Evolutionary conservation across 768 basidiomycete genomes (phyloP).

Genomic region (Rhodotorula graminis): DNA sequence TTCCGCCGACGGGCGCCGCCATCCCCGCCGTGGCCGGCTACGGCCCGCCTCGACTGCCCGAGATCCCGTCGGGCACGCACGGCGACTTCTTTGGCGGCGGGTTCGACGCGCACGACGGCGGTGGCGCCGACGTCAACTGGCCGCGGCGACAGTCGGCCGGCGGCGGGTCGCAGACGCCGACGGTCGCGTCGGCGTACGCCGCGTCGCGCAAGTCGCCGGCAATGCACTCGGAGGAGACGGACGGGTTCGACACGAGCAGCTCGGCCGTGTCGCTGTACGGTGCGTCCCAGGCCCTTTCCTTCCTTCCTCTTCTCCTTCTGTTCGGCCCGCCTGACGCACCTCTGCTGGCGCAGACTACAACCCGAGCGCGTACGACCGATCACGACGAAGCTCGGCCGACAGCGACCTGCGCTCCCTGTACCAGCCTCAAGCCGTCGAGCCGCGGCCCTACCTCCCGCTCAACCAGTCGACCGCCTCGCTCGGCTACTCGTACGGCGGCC

Average conservation of each 20-base stretch:
- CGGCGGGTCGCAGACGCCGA: background rate
- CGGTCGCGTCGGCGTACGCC: conserved; percentile 3
- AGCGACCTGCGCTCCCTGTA: conserved; percentile 28
- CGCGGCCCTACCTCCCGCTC: conserved; percentile 41
- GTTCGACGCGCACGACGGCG: conserved; percentile 40
- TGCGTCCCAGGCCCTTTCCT: background rate
- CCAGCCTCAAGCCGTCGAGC: conserved; percentile 6
- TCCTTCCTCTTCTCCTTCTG: too few species aligned
- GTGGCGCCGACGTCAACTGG: conserved; percentile 44
- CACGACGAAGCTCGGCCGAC: conserved; percentile 28
- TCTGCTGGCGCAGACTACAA: background rate
- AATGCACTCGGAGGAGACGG: background rate
- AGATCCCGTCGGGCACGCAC: conserved; percentile 41
- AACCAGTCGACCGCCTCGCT: conserved; percentile 38
- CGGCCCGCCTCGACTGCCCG: conserved; percentile 26
- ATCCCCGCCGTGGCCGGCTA: background rate
- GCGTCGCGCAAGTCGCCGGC: conserved; percentile 4
- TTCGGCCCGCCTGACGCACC: too few species aligned
- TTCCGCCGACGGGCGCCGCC: background rate
- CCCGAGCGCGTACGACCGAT: conserved; percentile 11
- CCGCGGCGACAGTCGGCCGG: background rate
- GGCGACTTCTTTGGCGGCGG: conserved; percentile 48
- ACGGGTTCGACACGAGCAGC: conserved; percentile 3
- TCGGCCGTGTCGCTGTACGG: background rate
- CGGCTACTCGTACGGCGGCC: conserved; percentile 15